phyloP scores from a whole-genome alignment of 2,329 filamentous ascomycete species.

The Hypocreales sp. region DNA sequence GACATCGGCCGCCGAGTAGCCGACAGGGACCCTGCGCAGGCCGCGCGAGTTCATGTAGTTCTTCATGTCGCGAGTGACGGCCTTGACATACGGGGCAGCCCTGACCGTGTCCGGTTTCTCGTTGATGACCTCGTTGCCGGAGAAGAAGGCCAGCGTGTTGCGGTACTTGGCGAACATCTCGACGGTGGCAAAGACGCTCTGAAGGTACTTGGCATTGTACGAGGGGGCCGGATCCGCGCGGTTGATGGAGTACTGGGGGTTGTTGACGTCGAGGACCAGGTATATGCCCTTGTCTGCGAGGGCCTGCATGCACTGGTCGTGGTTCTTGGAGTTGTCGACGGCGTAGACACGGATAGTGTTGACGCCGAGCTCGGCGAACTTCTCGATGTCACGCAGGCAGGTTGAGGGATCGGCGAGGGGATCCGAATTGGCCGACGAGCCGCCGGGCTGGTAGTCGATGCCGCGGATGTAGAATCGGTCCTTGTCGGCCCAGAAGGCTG shows the following conservation, averaged over 20 bases:
- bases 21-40: slow-evolving; percentile 55
- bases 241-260: slow-evolving; percentile 76
- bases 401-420: slow-evolving; percentile 55
- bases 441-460: slow-evolving; percentile 48
- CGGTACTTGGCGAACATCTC: slow-evolving; percentile 69
- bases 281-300: slow-evolving; percentile 81
- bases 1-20: slow-evolving; percentile 68
- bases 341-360: slow-evolving; percentile 91
- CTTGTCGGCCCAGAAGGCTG: slow-evolving; percentile 39
- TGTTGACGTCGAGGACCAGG: slow-evolving; percentile 84
- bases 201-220: slow-evolving; percentile 79
- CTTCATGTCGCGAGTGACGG: slow-evolving; percentile 62
- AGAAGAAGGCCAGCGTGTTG: slow-evolving; percentile 82
- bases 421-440: slow-evolving; percentile 42
- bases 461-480: slow-evolving; percentile 44
- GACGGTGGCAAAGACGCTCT: slow-evolving; percentile 73
- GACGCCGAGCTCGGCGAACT: slow-evolving; percentile 75
- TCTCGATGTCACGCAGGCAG: slow-evolving; percentile 65
- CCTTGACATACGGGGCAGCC: slow-evolving; percentile 61
- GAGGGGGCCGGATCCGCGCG: slow-evolving; percentile 58
- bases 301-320: slow-evolving; percentile 72
- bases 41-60: slow-evolving; percentile 48
- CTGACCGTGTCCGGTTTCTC: slow-evolving; percentile 44
- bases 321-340: slow-evolving; percentile 69
- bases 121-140: slow-evolving; percentile 69